Percentiles rank a stretch among this genome's conserved stretches.
These are phyloP conservation scores for Eutypa lata DNA, from an alignment of 2,329 filamentous ascomycete species.

Conservation along the genomic window DNA sequence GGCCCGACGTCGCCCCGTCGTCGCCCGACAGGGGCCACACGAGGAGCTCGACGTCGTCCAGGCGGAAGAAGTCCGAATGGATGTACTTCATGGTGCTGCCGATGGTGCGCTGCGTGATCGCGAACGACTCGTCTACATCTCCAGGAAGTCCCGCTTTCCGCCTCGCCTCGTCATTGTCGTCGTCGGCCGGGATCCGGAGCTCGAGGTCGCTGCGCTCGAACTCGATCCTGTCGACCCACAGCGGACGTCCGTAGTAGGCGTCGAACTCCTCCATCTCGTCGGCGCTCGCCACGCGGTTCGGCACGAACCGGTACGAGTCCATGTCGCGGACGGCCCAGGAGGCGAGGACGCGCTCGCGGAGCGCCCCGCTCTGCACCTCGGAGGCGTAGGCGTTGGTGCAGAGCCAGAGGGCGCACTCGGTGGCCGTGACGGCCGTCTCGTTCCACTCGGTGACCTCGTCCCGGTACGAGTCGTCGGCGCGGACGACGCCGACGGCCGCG, in stretches of 20 bases:
- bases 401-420: slow-evolving; percentile 22
- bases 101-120: slow-evolving; percentile 9
- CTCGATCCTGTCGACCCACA: slow-evolving; percentile 3
- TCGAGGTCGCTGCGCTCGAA: slow-evolving; percentile 7
- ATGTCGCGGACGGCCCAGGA: slow-evolving; percentile 11
- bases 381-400: slow-evolving; percentile 15
- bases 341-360: slow-evolving; percentile 6
- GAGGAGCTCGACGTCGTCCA: not conserved
- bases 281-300: not conserved
- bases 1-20: not conserved
- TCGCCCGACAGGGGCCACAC: slow-evolving; percentile 1
- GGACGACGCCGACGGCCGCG: slow-evolving; percentile 7
- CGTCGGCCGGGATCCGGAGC: slow-evolving; percentile 5
- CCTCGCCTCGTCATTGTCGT: no score
- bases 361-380: slow-evolving; percentile 5
- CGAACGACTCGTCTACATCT: no score
- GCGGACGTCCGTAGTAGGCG: slow-evolving; percentile 10
- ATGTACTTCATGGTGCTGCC: slow-evolving; percentile 10
- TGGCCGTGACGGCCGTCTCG: slow-evolving; percentile 14
- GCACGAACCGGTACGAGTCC: slow-evolving; percentile 1
- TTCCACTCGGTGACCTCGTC: slow-evolving; percentile 7
- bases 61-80: slow-evolving; percentile 8
- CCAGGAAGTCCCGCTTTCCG: no score
- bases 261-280: slow-evolving; percentile 5
- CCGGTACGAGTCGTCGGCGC: slow-evolving; percentile 4